A percentile compares a stretch with the other conserved stretches of the same genome.
phyloP scores from a whole-genome alignment of 208 protist genomes.

The Novymonas esmeraldas region DNA sequence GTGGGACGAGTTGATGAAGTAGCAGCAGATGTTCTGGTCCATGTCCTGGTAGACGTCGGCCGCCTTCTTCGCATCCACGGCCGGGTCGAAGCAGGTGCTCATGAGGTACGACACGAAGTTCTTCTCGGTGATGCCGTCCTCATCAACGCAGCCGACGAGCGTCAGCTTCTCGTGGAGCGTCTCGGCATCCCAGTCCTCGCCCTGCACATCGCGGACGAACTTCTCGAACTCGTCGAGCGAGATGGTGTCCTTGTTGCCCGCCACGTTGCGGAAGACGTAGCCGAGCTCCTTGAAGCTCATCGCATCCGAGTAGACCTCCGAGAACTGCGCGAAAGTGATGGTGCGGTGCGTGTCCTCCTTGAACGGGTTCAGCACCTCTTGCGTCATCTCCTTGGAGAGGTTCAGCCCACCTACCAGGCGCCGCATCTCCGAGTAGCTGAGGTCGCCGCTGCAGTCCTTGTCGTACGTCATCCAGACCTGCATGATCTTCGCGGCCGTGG shows the following conservation, averaged over 20 bases:
- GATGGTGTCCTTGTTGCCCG: constrained; percentile 31
- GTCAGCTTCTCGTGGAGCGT: constrained; percentile 43
- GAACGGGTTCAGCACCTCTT: constrained; percentile 38
- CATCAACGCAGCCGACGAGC: constrained; percentile 41
- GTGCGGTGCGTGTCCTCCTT: constrained; percentile 21
- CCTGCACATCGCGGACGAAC: constrained; percentile 52
- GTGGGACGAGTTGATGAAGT: constrained; percentile 95
- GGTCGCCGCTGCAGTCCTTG: constrained; percentile 61
- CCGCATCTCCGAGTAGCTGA: constrained; percentile 46
- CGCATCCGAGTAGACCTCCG: constrained; percentile 43
- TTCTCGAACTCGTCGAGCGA: constrained; percentile 44
- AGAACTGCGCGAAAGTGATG: constrained; percentile 50
- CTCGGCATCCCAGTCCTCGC: constrained; percentile 39
- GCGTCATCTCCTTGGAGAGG: constrained; percentile 47
- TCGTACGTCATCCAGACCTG: constrained; percentile 74
- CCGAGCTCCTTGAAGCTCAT: constrained; percentile 58
- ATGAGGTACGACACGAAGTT: constrained; percentile 55
- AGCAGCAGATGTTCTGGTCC: constrained; percentile 76
- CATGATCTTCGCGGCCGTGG: constrained; percentile 67
- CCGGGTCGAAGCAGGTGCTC: constrained; percentile 33
- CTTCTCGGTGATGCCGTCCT: constrained; percentile 25
- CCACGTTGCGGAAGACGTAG: constrained; percentile 49
- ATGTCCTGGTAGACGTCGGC: constrained; percentile 82
- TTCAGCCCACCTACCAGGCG: constrained; percentile 51
- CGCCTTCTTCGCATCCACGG: constrained; percentile 39